These are phyloP conservation scores for Heritiera fomes DNA, from an alignment of 345 rosid genomes.

Conservation along the genomic window DNA sequence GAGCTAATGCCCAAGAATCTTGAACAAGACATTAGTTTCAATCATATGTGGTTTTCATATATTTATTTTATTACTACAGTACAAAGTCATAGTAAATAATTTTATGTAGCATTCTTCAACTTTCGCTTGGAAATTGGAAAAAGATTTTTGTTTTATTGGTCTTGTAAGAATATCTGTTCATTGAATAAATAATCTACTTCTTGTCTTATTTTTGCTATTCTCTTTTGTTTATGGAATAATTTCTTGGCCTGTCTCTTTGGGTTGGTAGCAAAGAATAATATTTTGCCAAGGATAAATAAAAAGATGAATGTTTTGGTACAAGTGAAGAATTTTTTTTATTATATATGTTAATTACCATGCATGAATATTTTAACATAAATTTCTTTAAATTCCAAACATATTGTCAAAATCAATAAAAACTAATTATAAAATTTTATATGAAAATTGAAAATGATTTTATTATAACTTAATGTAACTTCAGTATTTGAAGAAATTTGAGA, in stretches of 20 bases:
- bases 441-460: too few species aligned
- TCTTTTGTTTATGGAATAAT: constrained; percentile 24
- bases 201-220: constrained; percentile 8
- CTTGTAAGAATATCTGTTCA: not conserved
- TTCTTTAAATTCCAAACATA: too few species aligned
- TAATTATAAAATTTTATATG: too few species aligned
- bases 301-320: not conserved
- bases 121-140: constrained; percentile 27
- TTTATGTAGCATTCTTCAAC: constrained; percentile 22
- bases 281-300: not conserved
- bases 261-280: not conserved
- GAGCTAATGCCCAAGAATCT: constrained; percentile 14
- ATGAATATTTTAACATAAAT: too few species aligned
- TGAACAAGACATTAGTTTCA: constrained; percentile 9
- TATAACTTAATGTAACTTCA: too few species aligned
- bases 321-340: not conserved
- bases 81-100: not conserved
- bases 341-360: too few species aligned
- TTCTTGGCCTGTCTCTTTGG: not conserved
- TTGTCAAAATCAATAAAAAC: too few species aligned
- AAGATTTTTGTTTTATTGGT: constrained; percentile 26
- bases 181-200: constrained; percentile 14
- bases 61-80: too few species aligned
- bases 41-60: not conserved
- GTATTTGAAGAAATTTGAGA: too few species aligned